Percentiles rank a stretch among this genome's conserved stretches.
Evolutionary conservation across 2,329 filamentous ascomycete genomes (phyloP).

Genomic region (Colletotrichum sp.): DNA sequence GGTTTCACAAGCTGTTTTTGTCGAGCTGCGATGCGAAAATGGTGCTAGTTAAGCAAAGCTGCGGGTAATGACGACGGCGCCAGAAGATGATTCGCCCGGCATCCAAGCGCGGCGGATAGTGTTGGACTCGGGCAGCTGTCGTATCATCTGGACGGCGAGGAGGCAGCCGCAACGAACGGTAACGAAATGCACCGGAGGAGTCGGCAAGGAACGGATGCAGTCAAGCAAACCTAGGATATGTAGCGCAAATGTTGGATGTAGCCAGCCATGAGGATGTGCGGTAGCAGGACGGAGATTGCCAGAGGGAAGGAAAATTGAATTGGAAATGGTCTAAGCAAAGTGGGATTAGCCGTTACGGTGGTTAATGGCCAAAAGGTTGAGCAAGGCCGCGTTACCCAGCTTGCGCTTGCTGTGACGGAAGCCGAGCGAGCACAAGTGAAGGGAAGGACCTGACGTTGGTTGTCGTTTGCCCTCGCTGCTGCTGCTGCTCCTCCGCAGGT

Average conservation of each 20-base stretch:
- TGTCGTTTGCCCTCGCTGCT: background rate
- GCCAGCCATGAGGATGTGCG: constrained; percentile 18
- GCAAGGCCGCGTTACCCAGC: background rate
- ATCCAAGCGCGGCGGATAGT: constrained; percentile 16
- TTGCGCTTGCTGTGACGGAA: background rate
- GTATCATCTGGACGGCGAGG: constrained; percentile 19
- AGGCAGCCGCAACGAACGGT: background rate
- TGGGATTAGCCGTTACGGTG: background rate
- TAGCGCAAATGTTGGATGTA: constrained; percentile 3
- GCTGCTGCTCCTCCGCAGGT: background rate
- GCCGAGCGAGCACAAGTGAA: background rate
- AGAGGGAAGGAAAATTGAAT: background rate
- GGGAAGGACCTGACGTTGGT: background rate
- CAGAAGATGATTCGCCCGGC: background rate
- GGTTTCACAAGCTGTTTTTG: background rate
- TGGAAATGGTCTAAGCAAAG: background rate
- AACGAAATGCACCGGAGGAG: background rate
- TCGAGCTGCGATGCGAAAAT: background rate
- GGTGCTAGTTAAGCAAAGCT: constrained; percentile 12
- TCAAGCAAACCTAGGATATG: background rate
- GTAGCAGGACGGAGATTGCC: background rate
- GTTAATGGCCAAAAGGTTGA: background rate
- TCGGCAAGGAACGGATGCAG: background rate
- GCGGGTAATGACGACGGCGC: constrained; percentile 9
- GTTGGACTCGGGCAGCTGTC: constrained; percentile 2